Conservation (phyloP, 179 eudicot species). For the Heliamphora pulchella region DNA sequence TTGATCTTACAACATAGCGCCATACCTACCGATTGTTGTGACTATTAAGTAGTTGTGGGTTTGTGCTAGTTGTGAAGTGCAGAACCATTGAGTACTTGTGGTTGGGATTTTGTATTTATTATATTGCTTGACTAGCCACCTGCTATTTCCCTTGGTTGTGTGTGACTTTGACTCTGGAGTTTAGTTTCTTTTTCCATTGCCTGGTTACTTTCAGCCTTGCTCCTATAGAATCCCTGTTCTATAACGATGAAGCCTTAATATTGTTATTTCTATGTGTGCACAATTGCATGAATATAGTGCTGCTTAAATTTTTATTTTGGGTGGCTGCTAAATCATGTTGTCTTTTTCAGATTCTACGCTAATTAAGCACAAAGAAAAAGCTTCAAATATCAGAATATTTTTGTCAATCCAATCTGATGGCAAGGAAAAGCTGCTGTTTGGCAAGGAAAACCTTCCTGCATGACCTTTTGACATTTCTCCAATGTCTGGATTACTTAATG, state of each 20-base stretch:
- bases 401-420: slow-evolving; percentile 20
- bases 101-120: too few species aligned
- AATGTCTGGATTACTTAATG: slow-evolving; percentile 71
- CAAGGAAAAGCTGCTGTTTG: slow-evolving; percentile 25
- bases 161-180: too few species aligned
- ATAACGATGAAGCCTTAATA: neutral
- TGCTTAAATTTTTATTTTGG: neutral
- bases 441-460: slow-evolving; percentile 34
- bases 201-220: too few species aligned
- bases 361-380: slow-evolving; percentile 14
- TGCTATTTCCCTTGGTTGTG: too few species aligned
- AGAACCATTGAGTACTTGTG: too few species aligned
- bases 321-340: slow-evolving; percentile 14
- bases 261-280: neutral
- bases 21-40: too few species aligned
- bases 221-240: too few species aligned
- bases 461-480: slow-evolving; percentile 44
- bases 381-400: slow-evolving; percentile 6
- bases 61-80: too few species aligned
- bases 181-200: too few species aligned
- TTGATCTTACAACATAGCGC: too few species aligned
- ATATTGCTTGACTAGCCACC: too few species aligned
- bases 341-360: slow-evolving; percentile 23
- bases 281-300: neutral
- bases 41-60: too few species aligned